phyloP scores from a whole-genome alignment of 2,329 filamentous ascomycete genomes.

The Neopestalotiopsis rosae region DNA sequence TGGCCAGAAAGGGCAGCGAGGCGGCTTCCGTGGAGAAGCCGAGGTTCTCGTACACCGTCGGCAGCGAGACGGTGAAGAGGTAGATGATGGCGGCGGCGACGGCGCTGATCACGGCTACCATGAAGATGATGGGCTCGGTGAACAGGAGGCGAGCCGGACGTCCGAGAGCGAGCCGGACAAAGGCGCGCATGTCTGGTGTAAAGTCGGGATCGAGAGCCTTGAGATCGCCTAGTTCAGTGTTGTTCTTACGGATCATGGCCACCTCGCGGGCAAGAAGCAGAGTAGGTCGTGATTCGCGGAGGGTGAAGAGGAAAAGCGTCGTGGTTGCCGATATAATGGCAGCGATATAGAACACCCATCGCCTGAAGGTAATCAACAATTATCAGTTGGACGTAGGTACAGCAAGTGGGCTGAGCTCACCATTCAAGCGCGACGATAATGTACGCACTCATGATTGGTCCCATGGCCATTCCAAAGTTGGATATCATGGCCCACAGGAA shows the following conservation, averaged over 20 bases:
- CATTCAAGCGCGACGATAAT: conserved; percentile 43
- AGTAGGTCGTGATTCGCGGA: conserved; percentile 51
- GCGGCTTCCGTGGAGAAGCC: conserved; percentile 39
- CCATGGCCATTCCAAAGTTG: conserved; percentile 47
- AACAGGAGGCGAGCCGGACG: conserved; percentile 48
- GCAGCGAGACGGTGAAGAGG: conserved; percentile 50
- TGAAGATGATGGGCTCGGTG: conserved; percentile 51
- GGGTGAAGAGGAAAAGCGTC: conserved; percentile 39
- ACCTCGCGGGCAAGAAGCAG: conserved; percentile 39
- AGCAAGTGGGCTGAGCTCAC: conserved; percentile 26
- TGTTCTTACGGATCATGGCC: conserved; percentile 15
- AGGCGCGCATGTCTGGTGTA: conserved; percentile 40
- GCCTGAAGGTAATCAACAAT: not conserved
- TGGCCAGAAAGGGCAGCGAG: conserved; percentile 45
- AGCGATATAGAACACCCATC: conserved; percentile 50
- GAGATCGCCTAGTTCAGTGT: conserved; percentile 23
- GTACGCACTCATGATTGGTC: conserved; percentile 49
- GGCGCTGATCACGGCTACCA: conserved; percentile 47
- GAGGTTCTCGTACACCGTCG: conserved; percentile 43
- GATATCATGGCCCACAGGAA: conserved; percentile 49
- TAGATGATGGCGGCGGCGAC: conserved; percentile 52
- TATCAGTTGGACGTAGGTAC: not conserved
- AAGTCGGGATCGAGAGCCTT: conserved; percentile 43
- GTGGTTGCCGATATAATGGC: conserved; percentile 42
- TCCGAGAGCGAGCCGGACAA: conserved; percentile 43